A percentile compares a stretch with the other conserved stretches of the same genome.
These are phyloP conservation scores for Diaporthe vexans DNA, from an alignment of 2,329 filamentous ascomycete genomes.

Conservation along the genomic window DNA sequence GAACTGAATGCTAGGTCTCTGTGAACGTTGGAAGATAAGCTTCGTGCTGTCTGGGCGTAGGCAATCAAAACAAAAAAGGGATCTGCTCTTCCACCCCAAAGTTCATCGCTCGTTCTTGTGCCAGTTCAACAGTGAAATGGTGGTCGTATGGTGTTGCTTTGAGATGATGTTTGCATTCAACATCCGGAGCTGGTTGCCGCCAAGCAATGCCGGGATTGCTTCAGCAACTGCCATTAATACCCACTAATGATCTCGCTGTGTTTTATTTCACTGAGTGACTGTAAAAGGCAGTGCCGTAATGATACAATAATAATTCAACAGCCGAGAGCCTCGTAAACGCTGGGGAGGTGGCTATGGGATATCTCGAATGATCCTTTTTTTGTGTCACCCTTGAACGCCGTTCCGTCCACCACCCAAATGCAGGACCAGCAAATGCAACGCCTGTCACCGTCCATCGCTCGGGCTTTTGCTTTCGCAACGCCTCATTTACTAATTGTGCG, in stretches of 20 bases:
- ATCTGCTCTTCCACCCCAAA: constrained; percentile 25
- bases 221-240: neutral
- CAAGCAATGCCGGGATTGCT: no score
- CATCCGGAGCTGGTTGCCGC: no score
- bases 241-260: neutral
- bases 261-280: neutral
- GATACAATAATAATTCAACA: neutral
- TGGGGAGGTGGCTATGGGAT: constrained; percentile 15
- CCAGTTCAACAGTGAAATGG: no score
- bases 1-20: constrained; percentile 27
- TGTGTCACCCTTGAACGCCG: constrained; percentile 34
- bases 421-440: constrained; percentile 19
- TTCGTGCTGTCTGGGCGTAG: constrained; percentile 32
- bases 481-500: neutral
- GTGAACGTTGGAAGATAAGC: constrained; percentile 23
- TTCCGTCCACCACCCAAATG: constrained; percentile 6
- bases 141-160: neutral
- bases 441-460: neutral
- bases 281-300: neutral
- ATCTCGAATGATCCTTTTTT: constrained; percentile 20
- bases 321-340: neutral
- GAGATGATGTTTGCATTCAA: neutral
- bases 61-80: constrained; percentile 29
- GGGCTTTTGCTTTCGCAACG: neutral
- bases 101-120: neutral